Base-by-base conservation (phyloP, 2,329 filamentous ascomycete species). In the Neopestalotiopsis sp. region DNA sequence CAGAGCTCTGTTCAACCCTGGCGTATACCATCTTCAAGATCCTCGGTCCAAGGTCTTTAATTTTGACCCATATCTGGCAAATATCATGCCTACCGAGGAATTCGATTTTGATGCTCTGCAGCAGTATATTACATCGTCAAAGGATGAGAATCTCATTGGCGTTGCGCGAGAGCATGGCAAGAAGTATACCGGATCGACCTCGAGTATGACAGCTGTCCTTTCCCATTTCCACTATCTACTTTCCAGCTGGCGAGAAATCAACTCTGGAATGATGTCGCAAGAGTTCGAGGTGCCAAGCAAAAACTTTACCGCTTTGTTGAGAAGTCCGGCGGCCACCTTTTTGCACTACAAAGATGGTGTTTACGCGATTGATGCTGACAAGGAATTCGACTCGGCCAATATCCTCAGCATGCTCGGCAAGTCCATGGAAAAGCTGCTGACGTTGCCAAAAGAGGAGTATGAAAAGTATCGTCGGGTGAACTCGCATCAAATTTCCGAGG, bases 321-420 rank as follows among this genome's bases (percentile, higher is more conserved):
- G 90, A 74, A 88, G 89, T 0, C 95, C 96, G 1, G 88, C 90
- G 4, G 93, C 94, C 12, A 90, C 94, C 59, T 97, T 98, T 75
- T 83, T 98, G 17, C 89, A 93, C 65, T 93, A 91, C 80, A 92
- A 93, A 72, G 88, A 97, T 76, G 95, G 95, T 1, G 88, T 90
- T 0, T 99, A 99, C 78, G 95, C 95, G 4, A 96, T 99, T 69
- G 96, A 99, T 78, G 94, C 95, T 0, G 96, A 99, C 81, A 99
- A 98, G 81, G 89, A 97, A 77, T 96, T 90, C 73, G 95, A 98
- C 75, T 87, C 84, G 7, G 92, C 93, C 40, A 98, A 94, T 73
- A 89, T 99, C 40, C 86, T 99, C 64, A 96, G 92, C 81, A 94
- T 95, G 86, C 87, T 99, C 17, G 96, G 96, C 14, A 96, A 97